phyloP scores from a whole-genome alignment of 805 yeast species.

The Kodamaea lidongshanica region DNA sequence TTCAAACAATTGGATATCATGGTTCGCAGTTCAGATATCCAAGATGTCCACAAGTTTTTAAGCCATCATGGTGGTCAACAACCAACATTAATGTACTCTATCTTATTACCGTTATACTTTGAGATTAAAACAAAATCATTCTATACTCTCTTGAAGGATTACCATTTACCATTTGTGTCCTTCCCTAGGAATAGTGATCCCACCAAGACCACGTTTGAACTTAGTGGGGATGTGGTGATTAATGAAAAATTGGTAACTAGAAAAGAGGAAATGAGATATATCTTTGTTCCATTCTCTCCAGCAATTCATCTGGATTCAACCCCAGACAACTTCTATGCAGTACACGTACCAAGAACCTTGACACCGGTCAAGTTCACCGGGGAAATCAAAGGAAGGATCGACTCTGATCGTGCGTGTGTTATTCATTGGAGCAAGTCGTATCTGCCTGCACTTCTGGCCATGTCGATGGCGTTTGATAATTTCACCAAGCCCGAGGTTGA shows the following conservation, averaged over 20 bases:
- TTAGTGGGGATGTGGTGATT: constrained; percentile 45
- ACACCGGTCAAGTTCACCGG: constrained; percentile 55
- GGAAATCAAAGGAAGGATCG: constrained; percentile 42
- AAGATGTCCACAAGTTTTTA: constrained; percentile 34
- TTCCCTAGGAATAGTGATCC: constrained; percentile 34
- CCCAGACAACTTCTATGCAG: constrained; percentile 49
- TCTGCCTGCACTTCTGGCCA: constrained; percentile 54
- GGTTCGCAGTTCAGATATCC: constrained; percentile 22
- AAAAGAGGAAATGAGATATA: constrained; percentile 39
- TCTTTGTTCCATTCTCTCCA: constrained; percentile 56
- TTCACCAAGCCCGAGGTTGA: constrained; percentile 42
- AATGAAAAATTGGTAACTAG: constrained; percentile 49
- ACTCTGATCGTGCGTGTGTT: constrained; percentile 42
- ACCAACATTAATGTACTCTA: constrained; percentile 51
- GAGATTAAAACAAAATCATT: constrained; percentile 39
- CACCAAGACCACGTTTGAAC: constrained; percentile 20
- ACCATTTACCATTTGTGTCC: constrained; percentile 51
- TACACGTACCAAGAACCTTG: constrained; percentile 54
- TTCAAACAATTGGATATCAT: constrained; percentile 27
- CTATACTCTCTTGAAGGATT: constrained; percentile 46
- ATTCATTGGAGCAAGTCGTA: constrained; percentile 61
- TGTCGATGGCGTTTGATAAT: constrained; percentile 36
- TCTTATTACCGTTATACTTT: constrained; percentile 45
- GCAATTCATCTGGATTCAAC: constrained; percentile 29
- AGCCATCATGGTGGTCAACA: constrained; percentile 39